Conservation (phyloP, 352 stramenopile species). For the Globisporangium paroecandrum region DNA sequence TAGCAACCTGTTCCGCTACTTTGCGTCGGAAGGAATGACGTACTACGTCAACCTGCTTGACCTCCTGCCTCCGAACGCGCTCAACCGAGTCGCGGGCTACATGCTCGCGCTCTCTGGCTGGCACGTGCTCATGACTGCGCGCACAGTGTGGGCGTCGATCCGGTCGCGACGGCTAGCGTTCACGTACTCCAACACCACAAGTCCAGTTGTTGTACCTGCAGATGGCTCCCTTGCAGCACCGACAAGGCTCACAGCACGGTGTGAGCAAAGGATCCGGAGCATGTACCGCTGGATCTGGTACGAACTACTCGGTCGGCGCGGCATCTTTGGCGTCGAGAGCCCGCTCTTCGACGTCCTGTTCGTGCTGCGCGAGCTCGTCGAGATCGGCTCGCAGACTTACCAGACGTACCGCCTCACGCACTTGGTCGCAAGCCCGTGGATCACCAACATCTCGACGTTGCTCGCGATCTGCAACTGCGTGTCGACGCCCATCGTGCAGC, state of each 20-base stretch:
- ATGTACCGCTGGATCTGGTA: conserved; percentile 11
- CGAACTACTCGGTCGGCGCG: conserved; percentile 14
- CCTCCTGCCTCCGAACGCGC: not conserved
- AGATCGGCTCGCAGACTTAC: conserved; percentile 16
- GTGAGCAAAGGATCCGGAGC: not conserved
- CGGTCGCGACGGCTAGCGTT: conserved; percentile 4
- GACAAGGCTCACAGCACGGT: not conserved
- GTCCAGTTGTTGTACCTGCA: not conserved
- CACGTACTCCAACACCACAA: not conserved
- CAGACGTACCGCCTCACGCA: conserved; percentile 13
- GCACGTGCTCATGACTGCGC: conserved; percentile 9
- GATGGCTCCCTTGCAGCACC: not conserved
- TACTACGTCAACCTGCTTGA: conserved; percentile 11
- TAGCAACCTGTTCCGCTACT: conserved; percentile 4
- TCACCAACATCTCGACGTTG: conserved; percentile 14
- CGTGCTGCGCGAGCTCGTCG: conserved; percentile 14
- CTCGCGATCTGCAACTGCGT: conserved; percentile 12
- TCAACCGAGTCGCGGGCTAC: not conserved
- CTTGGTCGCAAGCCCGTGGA: conserved; percentile 14
- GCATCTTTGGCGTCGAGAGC: conserved; percentile 16
- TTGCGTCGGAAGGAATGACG: conserved; percentile 6
- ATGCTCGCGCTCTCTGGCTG: conserved; percentile 7
- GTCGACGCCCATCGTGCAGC: conserved; percentile 10
- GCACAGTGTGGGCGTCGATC: conserved; percentile 8
- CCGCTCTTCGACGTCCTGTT: conserved; percentile 14